phyloP scores from a whole-genome alignment of 352 stramenopile genomes.

The Phytophthora litchii region DNA sequence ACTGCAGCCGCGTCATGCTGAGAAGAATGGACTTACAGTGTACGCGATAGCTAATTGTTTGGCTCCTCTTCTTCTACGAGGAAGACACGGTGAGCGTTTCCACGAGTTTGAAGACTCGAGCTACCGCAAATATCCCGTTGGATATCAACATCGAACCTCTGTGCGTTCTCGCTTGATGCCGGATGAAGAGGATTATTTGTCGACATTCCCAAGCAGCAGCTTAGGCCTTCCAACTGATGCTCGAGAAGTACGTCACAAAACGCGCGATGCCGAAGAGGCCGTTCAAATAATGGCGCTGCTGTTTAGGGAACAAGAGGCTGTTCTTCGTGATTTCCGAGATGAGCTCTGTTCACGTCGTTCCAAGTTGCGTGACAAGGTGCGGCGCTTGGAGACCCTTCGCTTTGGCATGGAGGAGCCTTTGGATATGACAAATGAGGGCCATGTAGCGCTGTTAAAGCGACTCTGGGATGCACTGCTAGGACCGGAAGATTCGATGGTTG shows the following conservation, averaged over 20 bases:
- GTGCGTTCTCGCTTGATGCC: conserved; percentile 62
- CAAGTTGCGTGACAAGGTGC: conserved; percentile 70
- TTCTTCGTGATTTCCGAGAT: conserved; percentile 65
- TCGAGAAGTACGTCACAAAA: conserved; percentile 55
- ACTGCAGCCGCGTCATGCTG: conserved; percentile 57
- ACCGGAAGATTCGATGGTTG: conserved; percentile 27
- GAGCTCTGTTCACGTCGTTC: conserved; percentile 55
- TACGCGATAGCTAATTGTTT: conserved; percentile 70
- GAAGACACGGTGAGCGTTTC: conserved; percentile 56
- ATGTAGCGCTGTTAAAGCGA: conserved; percentile 66
- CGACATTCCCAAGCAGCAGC: conserved; percentile 37
- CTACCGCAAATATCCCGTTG: conserved; percentile 76
- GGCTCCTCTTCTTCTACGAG: conserved; percentile 69
- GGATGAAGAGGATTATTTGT: conserved; percentile 47
- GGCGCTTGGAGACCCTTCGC: conserved; percentile 63
- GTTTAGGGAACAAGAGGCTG: conserved; percentile 58
- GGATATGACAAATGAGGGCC: conserved; percentile 53
- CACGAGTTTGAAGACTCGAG: conserved; percentile 70
- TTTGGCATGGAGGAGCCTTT: conserved; percentile 77
- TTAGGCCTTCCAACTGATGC: conserved; percentile 43
- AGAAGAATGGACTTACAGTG: conserved; percentile 75
- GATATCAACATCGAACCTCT: conserved; percentile 56
- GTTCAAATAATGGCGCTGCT: conserved; percentile 70
- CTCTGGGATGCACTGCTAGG: conserved; percentile 71
- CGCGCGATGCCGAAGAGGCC: conserved; percentile 68